These are phyloP conservation scores for Polyplosphaeria fusca DNA, from an alignment of 495 filamentous ascomycete genomes.

Conservation along the genomic window DNA sequence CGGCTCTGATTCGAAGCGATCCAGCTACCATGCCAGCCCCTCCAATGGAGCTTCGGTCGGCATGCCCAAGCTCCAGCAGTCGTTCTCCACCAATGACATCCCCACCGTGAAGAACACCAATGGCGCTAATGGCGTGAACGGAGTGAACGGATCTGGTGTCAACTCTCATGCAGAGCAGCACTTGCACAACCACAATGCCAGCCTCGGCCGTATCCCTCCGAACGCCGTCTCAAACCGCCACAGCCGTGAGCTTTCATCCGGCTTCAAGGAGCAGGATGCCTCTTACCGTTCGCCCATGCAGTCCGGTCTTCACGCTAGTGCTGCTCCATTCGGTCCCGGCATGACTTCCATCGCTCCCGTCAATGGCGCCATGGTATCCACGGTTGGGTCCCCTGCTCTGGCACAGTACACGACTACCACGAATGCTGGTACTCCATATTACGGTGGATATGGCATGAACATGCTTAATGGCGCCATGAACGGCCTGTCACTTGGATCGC, in stretches of 20 bases:
- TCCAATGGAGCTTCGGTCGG: conserved; percentile 47
- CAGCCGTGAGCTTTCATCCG: conserved; percentile 61
- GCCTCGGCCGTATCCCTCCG: conserved; percentile 70
- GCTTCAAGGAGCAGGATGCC: conserved; percentile 40
- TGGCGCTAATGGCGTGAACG: conserved; percentile 41
- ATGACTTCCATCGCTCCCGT: conserved; percentile 27
- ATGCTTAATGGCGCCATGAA: conserved; percentile 60
- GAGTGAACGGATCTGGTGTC: conserved; percentile 49
- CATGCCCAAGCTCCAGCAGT: conserved; percentile 68
- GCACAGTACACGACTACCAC: conserved; percentile 37
- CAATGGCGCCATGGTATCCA: conserved; percentile 8
- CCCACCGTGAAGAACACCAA: conserved; percentile 72
- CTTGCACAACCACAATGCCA: conserved; percentile 79
- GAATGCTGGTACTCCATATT: conserved; percentile 32
- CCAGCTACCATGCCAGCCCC: conserved; percentile 49
- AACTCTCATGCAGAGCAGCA: conserved; percentile 71
- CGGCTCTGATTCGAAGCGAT: conserved; percentile 36
- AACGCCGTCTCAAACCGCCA: conserved; percentile 60
- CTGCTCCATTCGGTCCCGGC: conserved; percentile 63
- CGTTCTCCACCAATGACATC: conserved; percentile 86
- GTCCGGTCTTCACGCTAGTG: conserved; percentile 73
- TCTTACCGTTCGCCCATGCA: conserved; percentile 50
- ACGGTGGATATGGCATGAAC: conserved; percentile 52
- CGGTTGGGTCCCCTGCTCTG: conserved; percentile 31
- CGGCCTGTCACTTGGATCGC: conserved; percentile 53